Base-by-base conservation (phyloP, 140 eudicot species). In the Senecio squalidus region DNA sequence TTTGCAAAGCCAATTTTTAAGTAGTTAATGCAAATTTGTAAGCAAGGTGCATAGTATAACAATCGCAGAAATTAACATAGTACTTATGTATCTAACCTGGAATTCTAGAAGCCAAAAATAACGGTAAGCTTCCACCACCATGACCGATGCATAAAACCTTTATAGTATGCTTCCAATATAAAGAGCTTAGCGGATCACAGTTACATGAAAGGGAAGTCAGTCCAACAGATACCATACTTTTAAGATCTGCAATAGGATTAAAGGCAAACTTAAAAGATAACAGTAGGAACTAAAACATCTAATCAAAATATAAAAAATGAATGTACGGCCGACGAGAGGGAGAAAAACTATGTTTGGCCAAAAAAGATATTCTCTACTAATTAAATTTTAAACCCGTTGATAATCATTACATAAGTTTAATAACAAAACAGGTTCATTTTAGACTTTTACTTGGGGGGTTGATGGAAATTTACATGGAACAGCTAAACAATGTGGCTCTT, bases 51-150 rank as follows among this genome's bases (percentile, higher is more conserved):
- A 30, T 28, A 16, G 21, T 44, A 29, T 10, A 1, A 51, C 5
- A 40, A 55, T 21, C 46, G 34, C 6, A 43, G 0, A 47, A 31
- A 51, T 3, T 58, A 4, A 43, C 25, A 46, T 33, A n/a, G 20
- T 9, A 22, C 39, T 62, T n/a, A 61, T 16, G 30, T 17, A 24
- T 52, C 80, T 36, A 39, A 91, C 98, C 96, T 79, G 60, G 80
- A 49, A 91, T 74, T 67, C 80, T 76, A 62, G 67, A 68, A 55
- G 98, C 94, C 82, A 91, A 60, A 71, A 83, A 91, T 50, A 91
- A 60, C 1, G 98, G 98, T 41, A 91, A 76, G 82, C 96, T 91
- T 71, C 98, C 98, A 27, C 98, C 98, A 70, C 98, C 95, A 73
- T 91, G 96, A 29, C 98, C 94, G 1, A 91, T 70, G 81, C 98